These are phyloP conservation scores for Salvia sclarea DNA, from an alignment of 305 asterid species.

Conservation along the genomic window DNA sequence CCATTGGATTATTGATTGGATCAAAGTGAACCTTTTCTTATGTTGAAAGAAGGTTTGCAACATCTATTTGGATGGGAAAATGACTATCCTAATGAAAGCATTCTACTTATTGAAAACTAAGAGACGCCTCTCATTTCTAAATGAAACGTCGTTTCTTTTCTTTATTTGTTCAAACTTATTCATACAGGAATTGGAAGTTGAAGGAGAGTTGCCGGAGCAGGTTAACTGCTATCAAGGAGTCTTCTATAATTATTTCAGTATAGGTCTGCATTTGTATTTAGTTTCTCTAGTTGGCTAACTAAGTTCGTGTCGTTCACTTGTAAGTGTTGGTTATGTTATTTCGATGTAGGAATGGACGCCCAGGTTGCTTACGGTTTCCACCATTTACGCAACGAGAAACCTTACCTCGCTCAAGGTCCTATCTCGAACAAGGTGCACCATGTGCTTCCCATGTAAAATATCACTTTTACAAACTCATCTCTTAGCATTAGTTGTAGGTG, in stretches of 20 bases:
- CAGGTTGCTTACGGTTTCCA: slow-evolving; percentile 99
- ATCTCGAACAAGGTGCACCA: slow-evolving; percentile 78
- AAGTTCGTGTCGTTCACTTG: slow-evolving; percentile 2
- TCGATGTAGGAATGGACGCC: slow-evolving; percentile 90
- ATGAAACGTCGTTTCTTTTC: not conserved
- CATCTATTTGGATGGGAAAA: not conserved
- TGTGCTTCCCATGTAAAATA: slow-evolving; percentile 30
- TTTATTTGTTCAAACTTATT: slow-evolving; percentile 22
- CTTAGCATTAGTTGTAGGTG: slow-evolving; percentile 5
- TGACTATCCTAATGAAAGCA: not conserved
- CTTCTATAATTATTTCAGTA: slow-evolving; percentile 93
- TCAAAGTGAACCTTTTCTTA: not conserved
- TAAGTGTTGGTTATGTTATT: not conserved
- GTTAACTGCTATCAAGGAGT: slow-evolving; percentile 83
- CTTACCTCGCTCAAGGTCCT: slow-evolving; percentile 97
- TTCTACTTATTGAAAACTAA: not conserved
- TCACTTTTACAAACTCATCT: slow-evolving; percentile 4
- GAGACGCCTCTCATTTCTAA: not conserved
- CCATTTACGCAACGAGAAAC: slow-evolving; percentile 90
- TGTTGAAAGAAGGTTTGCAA: not conserved
- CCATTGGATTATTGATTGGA: not conserved
- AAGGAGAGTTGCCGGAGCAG: slow-evolving; percentile 74
- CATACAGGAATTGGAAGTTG: slow-evolving; percentile 75
- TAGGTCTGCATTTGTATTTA: slow-evolving; percentile 57
- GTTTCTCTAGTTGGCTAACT: slow-evolving; percentile 19